Conservation (phyloP, 768 basidiomycete genomes). For the Phanerochaete carnosa region DNA sequence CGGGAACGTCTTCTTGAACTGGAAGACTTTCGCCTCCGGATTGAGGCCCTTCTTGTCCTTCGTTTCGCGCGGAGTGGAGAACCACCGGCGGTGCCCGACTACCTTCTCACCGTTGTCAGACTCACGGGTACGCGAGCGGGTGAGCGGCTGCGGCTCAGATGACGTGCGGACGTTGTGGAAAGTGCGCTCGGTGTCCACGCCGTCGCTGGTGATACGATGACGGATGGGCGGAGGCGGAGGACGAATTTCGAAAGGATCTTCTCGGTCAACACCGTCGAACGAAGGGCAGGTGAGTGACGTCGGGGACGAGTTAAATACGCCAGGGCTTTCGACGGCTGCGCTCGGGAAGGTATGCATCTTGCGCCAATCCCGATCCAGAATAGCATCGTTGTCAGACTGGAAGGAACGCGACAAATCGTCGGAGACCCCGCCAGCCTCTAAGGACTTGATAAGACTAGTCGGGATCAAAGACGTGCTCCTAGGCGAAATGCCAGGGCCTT, state of each 20-base stretch:
- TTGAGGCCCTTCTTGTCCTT: conserved; percentile 70
- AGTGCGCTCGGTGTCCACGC: conserved; percentile 21
- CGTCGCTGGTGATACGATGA: conserved; percentile 24
- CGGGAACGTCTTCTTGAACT: conserved; percentile 27
- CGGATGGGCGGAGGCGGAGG: conserved; percentile 28
- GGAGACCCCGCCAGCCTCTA: conserved; percentile 33
- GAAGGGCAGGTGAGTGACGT: conserved; percentile 31
- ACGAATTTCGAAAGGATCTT: conserved; percentile 47
- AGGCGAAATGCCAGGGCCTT: conserved; percentile 33
- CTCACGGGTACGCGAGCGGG: conserved; percentile 16
- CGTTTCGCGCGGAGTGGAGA: conserved; percentile 38
- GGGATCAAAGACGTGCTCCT: conserved; percentile 52
- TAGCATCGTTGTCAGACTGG: conserved; percentile 51
- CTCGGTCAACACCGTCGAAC: conserved; percentile 32
- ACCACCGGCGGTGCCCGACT: conserved; percentile 44
- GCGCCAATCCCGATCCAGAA: conserved; percentile 53
- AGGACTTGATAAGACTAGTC: conserved; percentile 50
- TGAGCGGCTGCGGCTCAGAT: conserved; percentile 18
- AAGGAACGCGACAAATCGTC: conserved; percentile 41
- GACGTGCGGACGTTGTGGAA: conserved; percentile 17
- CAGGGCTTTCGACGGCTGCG: conserved; percentile 23
- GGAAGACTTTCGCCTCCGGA: conserved; percentile 85
- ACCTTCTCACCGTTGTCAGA: conserved; percentile 25
- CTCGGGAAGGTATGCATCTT: conserved; percentile 17
- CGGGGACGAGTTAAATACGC: conserved; percentile 37